Evolutionary conservation across 108 stramenopile genomes (phyloP).

Genomic region (Seminavis robusta): DNA sequence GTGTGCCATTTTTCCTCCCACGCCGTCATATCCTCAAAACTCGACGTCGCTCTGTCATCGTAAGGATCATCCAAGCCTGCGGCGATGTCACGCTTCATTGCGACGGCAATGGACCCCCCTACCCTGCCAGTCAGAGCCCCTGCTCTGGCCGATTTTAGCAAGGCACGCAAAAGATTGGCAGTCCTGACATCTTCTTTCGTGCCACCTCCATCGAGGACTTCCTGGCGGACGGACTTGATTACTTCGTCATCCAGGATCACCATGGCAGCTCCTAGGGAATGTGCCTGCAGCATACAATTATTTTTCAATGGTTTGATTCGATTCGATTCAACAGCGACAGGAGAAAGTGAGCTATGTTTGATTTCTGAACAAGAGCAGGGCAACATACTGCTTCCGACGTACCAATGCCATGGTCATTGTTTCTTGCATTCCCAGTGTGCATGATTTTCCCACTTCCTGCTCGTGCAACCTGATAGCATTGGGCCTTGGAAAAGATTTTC

Average conservation of each 20-base stretch:
- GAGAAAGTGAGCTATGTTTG: not conserved
- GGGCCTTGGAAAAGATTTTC: slow-evolving; percentile 35
- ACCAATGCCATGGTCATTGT: slow-evolving; percentile 79
- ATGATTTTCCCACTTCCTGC: slow-evolving; percentile 4
- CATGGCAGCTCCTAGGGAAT: slow-evolving; percentile 71
- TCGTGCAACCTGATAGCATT: slow-evolving; percentile 38
- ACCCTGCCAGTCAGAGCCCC: slow-evolving; percentile 25
- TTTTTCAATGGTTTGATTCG: not conserved
- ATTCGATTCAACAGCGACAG: not conserved
- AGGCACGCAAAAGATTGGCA: slow-evolving; percentile 48
- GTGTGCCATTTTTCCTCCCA: slow-evolving; percentile 57
- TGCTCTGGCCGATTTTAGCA: slow-evolving; percentile 53
- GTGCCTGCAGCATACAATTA: slow-evolving; percentile 36
- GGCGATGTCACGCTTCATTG: slow-evolving; percentile 68
- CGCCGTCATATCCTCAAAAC: slow-evolving; percentile 52
- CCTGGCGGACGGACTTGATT: slow-evolving; percentile 52
- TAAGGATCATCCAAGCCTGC: slow-evolving; percentile 76
- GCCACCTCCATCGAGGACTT: slow-evolving; percentile 31
- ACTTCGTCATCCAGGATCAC: slow-evolving; percentile 73
- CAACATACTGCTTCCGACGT: slow-evolving; percentile 10
- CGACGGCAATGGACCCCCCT: slow-evolving; percentile 53
- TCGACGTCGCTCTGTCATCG: slow-evolving; percentile 71
- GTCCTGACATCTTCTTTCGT: slow-evolving; percentile 56
- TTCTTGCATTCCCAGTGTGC: slow-evolving; percentile 85
- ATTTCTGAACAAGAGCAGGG: not conserved